phyloP scores from a whole-genome alignment of 176 grass and related monocot genomes.

The Cenchrus fungigraminus region DNA sequence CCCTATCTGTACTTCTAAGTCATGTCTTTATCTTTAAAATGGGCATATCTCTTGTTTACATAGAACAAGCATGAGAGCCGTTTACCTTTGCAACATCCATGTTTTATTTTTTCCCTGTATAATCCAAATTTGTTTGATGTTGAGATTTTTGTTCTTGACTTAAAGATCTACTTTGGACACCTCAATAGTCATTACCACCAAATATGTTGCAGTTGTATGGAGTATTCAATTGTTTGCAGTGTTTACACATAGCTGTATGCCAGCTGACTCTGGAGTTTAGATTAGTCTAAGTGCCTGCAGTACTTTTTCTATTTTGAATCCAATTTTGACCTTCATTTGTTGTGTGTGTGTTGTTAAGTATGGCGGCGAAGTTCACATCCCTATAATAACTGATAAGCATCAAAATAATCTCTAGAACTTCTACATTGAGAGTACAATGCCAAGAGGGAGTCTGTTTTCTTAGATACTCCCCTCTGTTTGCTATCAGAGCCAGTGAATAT shows the following conservation, averaged over 20 bases:
- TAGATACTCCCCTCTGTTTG: neutral
- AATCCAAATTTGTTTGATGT: neutral
- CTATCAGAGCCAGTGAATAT: neutral
- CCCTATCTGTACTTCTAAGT: slow-evolving; percentile 15
- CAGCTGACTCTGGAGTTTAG: slow-evolving; percentile 4
- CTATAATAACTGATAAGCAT: slow-evolving; percentile 21
- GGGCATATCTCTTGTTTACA: slow-evolving; percentile 15
- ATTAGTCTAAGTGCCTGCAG: neutral
- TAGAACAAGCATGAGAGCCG: neutral
- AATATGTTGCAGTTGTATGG: slow-evolving; percentile 6
- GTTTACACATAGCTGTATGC: slow-evolving; percentile 16
- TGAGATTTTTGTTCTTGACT: slow-evolving; percentile 3
- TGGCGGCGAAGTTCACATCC: neutral
- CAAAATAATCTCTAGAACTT: slow-evolving; percentile 9
- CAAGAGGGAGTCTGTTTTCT: slow-evolving; percentile 16
- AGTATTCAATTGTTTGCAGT: neutral
- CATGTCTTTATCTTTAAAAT: slow-evolving; percentile 14
- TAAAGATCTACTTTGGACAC: slow-evolving; percentile 16
- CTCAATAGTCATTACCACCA: neutral
- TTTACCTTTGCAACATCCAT: slow-evolving; percentile 19
- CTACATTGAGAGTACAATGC: neutral
- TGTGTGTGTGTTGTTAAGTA: neutral
- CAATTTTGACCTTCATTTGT: neutral
- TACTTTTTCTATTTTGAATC: neutral
- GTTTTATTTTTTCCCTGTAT: slow-evolving; percentile 19